Percentiles rank a stretch among this genome's conserved stretches.
Evolutionary conservation across 1,139 yeast genomes (phyloP).

Genomic region (Suhomyces taliae): DNA sequence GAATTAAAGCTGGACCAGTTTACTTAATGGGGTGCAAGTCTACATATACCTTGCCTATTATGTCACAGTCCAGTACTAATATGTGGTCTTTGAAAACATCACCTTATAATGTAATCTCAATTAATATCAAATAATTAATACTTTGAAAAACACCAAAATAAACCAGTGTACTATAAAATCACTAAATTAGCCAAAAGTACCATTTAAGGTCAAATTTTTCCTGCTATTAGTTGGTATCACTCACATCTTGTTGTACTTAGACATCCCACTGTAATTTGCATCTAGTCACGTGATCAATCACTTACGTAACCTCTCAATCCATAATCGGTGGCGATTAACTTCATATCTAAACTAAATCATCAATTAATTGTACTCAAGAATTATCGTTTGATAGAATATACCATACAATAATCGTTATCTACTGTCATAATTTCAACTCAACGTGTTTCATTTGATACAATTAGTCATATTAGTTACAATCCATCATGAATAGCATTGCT

Average conservation of each 20-base stretch:
- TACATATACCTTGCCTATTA: too few relatives aligned
- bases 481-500: conserved; percentile 45
- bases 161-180: too few relatives aligned
- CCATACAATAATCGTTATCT: neutral
- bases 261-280: neutral
- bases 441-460: neutral
- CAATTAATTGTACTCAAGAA: neutral
- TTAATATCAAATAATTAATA: too few relatives aligned
- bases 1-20: neutral
- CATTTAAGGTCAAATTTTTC: too few relatives aligned
- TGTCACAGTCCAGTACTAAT: too few relatives aligned
- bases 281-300: neutral
- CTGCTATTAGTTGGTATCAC: too few relatives aligned
- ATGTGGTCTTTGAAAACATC: too few relatives aligned
- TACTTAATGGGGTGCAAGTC: neutral
- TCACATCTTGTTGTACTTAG: too few relatives aligned
- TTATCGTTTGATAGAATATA: neutral
- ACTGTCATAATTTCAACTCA: neutral
- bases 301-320: neutral
- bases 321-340: conserved; percentile 8
- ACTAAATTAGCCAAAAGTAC: too few relatives aligned
- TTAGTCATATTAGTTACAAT: neutral
- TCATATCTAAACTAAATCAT: neutral
- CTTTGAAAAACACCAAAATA: too few relatives aligned
- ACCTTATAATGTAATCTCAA: too few relatives aligned